Evolutionary conservation across 495 filamentous ascomycete species (phyloP), one percentile per base, ranked within the genome.

Genomic region (Hypoxylon subgilvum): DNA sequence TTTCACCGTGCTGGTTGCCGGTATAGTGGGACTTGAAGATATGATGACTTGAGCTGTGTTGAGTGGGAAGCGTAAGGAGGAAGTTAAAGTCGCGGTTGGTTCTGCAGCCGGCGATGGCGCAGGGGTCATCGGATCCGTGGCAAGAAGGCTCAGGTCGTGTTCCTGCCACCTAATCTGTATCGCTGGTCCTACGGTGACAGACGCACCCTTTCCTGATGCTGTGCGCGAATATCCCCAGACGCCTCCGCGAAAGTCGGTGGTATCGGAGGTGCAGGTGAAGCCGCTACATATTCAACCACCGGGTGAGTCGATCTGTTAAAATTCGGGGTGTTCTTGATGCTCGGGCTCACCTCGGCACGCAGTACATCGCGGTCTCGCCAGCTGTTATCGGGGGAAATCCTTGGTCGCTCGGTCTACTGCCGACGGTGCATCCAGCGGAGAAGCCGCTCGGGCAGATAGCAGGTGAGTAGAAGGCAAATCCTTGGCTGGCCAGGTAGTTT

Each of bases 381-480:
- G 56, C 64, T 1, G 56, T 46, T 22, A 74, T 63, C 1, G 64
- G 27, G 1, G 72, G 72, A 39, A 75, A 78, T 0, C 73, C 72
- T 36, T 76, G 66, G n/a, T 27, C 42, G 0, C 67, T 63, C 47
- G 67, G 46, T 2, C 58, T 63, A 16, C 57, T 62, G 9, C 52
- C 63, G n/a, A 69, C 42, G 14, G 63, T 57, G 51, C 72, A 77
- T 1, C 70, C 74, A 28, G 68, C 69, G n/a, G 30, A 52, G 43
- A 78, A 76, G 5, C 73, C 74, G 12, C 23, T 52, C 4, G 74
- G 74, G 41, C 75, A 78, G 48, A 76, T 71, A 27, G 74, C 74
- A 0, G 75, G 75, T 10, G 75, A 76, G 53, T 75, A 78, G 42
- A 69, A 76, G 5, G 64, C 64, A 25, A 76, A 76, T 3, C 75